Evolutionary conservation across 177 flowering plant species (phyloP).

Genomic region (Vitis hybrid): DNA sequence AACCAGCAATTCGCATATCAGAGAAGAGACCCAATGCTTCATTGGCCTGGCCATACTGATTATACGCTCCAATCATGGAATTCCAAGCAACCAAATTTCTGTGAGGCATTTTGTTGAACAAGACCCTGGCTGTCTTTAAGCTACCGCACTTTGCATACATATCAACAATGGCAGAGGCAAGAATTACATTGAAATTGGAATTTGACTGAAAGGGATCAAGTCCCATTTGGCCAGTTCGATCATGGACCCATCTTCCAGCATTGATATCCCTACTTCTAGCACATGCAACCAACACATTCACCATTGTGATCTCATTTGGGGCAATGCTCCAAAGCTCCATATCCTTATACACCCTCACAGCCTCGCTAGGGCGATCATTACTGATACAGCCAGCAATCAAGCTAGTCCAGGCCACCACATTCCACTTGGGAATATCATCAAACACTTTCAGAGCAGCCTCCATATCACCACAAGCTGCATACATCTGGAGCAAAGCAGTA

Average conservation of each 20-base stretch:
- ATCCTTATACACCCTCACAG: conserved; percentile 13
- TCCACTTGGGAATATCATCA: conserved; percentile 23
- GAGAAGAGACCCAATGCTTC: conserved; percentile 13
- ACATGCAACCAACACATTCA: conserved; percentile 20
- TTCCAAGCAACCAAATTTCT: conserved; percentile 27
- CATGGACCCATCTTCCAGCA: conserved; percentile 15
- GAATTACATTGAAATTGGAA: conserved; percentile 4
- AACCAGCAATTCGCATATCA: conserved; percentile 13
- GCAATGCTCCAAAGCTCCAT: conserved; percentile 11
- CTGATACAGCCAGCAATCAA: conserved; percentile 19
- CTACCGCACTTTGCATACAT: conserved; percentile 27
- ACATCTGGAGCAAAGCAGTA: conserved; percentile 18
- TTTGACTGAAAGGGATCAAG: conserved; percentile 17
- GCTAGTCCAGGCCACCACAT: conserved; percentile 20
- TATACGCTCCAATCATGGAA: conserved; percentile 20
- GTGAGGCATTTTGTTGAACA: conserved; percentile 25
- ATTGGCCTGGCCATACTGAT: conserved; percentile 11
- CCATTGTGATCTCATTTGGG: conserved; percentile 23
- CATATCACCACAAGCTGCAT: conserved; percentile 17
- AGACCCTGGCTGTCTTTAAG: conserved; percentile 14
- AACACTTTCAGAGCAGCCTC: conserved; percentile 20
- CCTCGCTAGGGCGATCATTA: conserved; percentile 9
- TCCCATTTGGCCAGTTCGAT: conserved; percentile 9
- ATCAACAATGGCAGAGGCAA: conserved; percentile 20
- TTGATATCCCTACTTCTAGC: conserved; percentile 19